Evolutionary conservation across 2,329 filamentous ascomycete genomes (phyloP).

Genomic region (Alternaria metachromatica): DNA sequence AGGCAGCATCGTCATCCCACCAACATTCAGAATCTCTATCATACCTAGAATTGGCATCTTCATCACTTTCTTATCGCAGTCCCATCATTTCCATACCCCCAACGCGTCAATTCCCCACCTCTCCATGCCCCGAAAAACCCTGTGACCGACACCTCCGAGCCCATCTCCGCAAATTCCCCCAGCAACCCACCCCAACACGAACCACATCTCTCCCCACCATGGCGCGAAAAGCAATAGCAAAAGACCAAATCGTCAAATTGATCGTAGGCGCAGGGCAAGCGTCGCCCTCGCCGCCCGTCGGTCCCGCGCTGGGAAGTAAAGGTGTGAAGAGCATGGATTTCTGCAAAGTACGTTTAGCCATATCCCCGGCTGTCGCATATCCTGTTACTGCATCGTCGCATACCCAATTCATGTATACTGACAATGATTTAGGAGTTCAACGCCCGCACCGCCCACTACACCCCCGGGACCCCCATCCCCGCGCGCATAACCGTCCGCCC

Average conservation of each 20-base stretch:
- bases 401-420: background rate
- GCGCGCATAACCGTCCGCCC: constrained; percentile 90
- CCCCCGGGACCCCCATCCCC: constrained; percentile 82
- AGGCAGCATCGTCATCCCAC: background rate
- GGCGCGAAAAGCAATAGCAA: constrained; percentile 47
- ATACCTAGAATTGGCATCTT: background rate
- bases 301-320: constrained; percentile 94
- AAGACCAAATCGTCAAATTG: constrained; percentile 79
- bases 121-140: constrained; percentile 14
- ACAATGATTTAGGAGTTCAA: constrained; percentile 83
- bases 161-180: constrained; percentile 28
- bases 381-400: background rate
- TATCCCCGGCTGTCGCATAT: no score
- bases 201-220: constrained; percentile 27
- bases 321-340: constrained; percentile 99
- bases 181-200: constrained; percentile 3
- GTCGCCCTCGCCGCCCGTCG: constrained; percentile 91
- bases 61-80: background rate
- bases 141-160: constrained; percentile 27
- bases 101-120: background rate
- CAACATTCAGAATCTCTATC: background rate
- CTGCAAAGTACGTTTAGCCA: constrained; percentile 63
- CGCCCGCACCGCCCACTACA: constrained; percentile 86
- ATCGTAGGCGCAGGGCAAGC: constrained; percentile 97
- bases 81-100: background rate